phyloP scores from a whole-genome alignment of 805 yeast species.

The Starmerella stellata region DNA sequence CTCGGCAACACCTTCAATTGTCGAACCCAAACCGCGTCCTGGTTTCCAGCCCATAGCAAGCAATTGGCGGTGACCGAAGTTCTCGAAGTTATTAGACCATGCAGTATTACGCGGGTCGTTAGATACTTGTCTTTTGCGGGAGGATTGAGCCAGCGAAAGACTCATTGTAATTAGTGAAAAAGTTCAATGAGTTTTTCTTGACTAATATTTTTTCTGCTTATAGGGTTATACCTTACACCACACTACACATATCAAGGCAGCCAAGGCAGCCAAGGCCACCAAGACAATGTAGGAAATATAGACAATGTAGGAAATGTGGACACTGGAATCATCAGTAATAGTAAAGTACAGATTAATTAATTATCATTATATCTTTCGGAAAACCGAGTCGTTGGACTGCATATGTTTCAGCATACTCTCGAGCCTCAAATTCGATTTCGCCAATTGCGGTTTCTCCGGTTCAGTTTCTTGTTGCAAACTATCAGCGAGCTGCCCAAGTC shows the following conservation, averaged over 20 bases:
- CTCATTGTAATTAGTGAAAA: conserved; percentile 8
- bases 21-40: conserved; percentile 71
- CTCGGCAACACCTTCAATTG: conserved; percentile 25
- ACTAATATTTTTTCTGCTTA: no score
- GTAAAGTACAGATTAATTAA: background rate
- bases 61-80: conserved; percentile 79
- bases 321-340: background rate
- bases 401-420: background rate
- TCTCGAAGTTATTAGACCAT: conserved; percentile 57
- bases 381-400: background rate
- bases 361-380: background rate
- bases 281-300: no score
- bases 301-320: no score
- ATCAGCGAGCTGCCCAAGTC: background rate
- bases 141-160: conserved; percentile 38
- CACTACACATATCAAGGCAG: no score
- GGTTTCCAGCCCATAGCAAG: conserved; percentile 81
- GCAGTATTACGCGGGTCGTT: conserved; percentile 82
- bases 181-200: background rate
- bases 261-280: no score
- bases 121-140: conserved; percentile 70
- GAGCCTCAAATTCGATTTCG: background rate
- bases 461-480: background rate
- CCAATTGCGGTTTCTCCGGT: background rate
- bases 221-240: no score